These are phyloP conservation scores for Yarrowia keelungensis DNA, from an alignment of 805 yeast species.

Conservation along the genomic window DNA sequence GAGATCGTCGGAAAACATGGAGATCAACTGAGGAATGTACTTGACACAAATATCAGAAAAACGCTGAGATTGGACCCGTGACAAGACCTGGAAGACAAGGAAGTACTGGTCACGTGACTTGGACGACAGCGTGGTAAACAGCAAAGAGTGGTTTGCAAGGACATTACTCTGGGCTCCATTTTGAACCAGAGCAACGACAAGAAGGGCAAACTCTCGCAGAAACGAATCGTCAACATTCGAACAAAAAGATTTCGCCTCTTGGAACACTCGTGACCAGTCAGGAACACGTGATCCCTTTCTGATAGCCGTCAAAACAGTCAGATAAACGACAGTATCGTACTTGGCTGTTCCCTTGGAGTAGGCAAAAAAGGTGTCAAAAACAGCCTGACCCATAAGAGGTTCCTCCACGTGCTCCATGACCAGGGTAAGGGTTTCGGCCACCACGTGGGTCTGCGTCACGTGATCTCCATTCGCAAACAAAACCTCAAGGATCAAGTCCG, in stretches of 20 bases:
- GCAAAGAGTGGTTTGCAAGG: not conserved
- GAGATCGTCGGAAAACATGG: constrained; percentile 9
- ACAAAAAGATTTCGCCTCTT: not conserved
- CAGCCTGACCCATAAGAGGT: constrained; percentile 4
- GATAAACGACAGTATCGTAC: constrained; percentile 34
- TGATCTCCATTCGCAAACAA: not conserved
- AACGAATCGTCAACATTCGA: not conserved
- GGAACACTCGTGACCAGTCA: constrained; percentile 45
- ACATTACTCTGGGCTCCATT: constrained; percentile 12
- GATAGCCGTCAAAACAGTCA: constrained; percentile 46
- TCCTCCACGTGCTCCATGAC: constrained; percentile 21
- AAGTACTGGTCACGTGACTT: constrained; percentile 23
- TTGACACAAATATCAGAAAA: constrained; percentile 17
- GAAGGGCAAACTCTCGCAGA: constrained; percentile 1
- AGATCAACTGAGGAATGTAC: constrained; percentile 12
- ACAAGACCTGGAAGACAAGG: not conserved
- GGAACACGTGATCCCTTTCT: constrained; percentile 52
- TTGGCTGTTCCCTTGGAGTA: constrained; percentile 16
- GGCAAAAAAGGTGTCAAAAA: constrained; percentile 38
- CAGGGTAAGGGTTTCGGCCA: constrained; percentile 13
- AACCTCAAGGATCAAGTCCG: constrained; percentile 56
- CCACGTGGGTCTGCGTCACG: not conserved
- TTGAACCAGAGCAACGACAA: constrained; percentile 3
- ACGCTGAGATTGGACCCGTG: not conserved
- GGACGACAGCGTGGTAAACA: not conserved